A percentile compares a stretch with the other conserved stretches of the same genome.
Evolutionary conservation across 2,329 filamentous ascomycete genomes (phyloP).

Genomic region (Metarhizium anisopliae): DNA sequence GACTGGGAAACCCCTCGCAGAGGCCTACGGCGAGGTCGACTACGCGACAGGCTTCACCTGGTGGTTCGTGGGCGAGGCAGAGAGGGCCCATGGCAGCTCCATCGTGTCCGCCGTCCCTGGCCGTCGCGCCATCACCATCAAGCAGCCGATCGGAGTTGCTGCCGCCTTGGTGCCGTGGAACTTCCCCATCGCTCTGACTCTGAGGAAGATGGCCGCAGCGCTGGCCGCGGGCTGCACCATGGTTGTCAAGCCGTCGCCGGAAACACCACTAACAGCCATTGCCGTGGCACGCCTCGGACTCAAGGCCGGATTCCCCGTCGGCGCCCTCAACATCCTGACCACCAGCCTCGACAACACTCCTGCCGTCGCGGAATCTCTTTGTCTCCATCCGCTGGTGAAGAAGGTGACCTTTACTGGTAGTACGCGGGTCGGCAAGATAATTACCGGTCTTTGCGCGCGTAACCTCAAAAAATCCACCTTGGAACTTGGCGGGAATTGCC

Average conservation of each 20-base stretch:
- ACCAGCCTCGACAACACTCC: conserved; percentile 37
- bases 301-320: conserved; percentile 66
- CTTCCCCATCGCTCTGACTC: conserved; percentile 46
- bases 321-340: conserved; percentile 50
- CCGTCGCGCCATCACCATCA: conserved; percentile 60
- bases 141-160: conserved; percentile 33
- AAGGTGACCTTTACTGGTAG: conserved; percentile 75
- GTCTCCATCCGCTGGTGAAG: conserved; percentile 33
- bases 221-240: conserved; percentile 70
- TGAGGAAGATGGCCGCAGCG: conserved; percentile 39
- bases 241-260: conserved; percentile 63
- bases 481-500: conserved; percentile 63
- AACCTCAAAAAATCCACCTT: conserved; percentile 59
- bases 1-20: conserved; percentile 47
- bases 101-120: conserved; percentile 51
- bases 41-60: conserved; percentile 44
- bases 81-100: conserved; percentile 46
- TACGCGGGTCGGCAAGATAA: conserved; percentile 56
- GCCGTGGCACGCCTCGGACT: conserved; percentile 59
- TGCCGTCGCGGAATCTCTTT: conserved; percentile 34
- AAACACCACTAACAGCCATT: conserved; percentile 65
- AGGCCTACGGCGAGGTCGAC: conserved; percentile 46
- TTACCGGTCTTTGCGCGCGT: conserved; percentile 50
- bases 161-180: conserved; percentile 41
- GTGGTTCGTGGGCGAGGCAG: conserved; percentile 48